These are phyloP conservation scores for Dryas drummondii DNA, from an alignment of 306 rosid species.

Conservation along the genomic window DNA sequence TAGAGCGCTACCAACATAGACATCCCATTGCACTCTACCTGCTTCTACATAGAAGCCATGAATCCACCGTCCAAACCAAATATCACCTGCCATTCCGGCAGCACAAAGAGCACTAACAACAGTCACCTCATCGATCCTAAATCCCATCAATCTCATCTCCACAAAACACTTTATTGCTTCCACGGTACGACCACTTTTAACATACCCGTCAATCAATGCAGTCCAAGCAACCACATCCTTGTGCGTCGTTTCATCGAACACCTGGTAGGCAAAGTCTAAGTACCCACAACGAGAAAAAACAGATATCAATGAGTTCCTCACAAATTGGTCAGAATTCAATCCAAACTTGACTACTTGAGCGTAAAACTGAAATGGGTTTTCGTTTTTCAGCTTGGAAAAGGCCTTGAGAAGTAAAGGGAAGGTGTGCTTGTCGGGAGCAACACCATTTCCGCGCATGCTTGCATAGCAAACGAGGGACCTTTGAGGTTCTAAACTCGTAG, in stretches of 20 bases:
- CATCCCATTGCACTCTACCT: slow-evolving; percentile 14
- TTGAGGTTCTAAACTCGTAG: slow-evolving; percentile 27
- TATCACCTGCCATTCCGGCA: slow-evolving; percentile 12
- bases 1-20: slow-evolving; percentile 11
- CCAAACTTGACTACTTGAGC: slow-evolving; percentile 40
- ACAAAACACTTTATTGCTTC: slow-evolving; percentile 15
- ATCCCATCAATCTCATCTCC: slow-evolving; percentile 1
- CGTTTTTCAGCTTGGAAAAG: slow-evolving; percentile 33
- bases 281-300: slow-evolving; percentile 51
- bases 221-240: slow-evolving; percentile 68
- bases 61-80: slow-evolving; percentile 10
- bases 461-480: slow-evolving; percentile 41
- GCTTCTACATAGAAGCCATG: slow-evolving; percentile 20
- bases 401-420: slow-evolving; percentile 58
- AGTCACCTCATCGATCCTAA: slow-evolving; percentile 14
- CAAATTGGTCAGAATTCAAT: slow-evolving; percentile 47
- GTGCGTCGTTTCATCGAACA: slow-evolving; percentile 43
- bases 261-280: slow-evolving; percentile 35
- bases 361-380: slow-evolving; percentile 43
- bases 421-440: slow-evolving; percentile 56
- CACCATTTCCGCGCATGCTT: slow-evolving; percentile 36
- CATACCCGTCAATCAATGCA: slow-evolving; percentile 60
- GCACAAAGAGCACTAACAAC: slow-evolving; percentile 17
- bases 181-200: slow-evolving; percentile 32
- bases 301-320: slow-evolving; percentile 48